Evolutionary conservation across 495 filamentous ascomycete genomes (phyloP).

Genomic region (Stereocaulon alpinum): DNA sequence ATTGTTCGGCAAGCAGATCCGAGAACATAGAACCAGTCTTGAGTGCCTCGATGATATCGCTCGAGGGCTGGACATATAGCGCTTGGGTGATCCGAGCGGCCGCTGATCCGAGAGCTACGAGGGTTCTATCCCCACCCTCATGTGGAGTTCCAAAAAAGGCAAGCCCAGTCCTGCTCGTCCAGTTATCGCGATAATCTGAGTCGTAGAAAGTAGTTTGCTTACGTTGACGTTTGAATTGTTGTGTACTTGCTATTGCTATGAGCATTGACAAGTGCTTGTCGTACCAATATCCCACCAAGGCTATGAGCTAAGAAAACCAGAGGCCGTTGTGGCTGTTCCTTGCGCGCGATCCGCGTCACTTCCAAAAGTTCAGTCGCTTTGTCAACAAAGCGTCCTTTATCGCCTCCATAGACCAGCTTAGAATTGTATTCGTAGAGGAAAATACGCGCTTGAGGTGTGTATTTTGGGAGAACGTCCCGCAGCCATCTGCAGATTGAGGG

Average conservation of each 20-base stretch:
- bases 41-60: constrained; percentile 12
- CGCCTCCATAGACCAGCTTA: constrained; percentile 22
- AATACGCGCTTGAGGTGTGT: constrained; percentile 27
- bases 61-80: constrained; percentile 5
- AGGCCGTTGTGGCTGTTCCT: neutral
- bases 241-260: constrained; percentile 1
- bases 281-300: constrained; percentile 7
- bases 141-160: constrained; percentile 16
- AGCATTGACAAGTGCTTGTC: constrained; percentile 9
- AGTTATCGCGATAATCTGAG: neutral
- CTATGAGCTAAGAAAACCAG: constrained; percentile 11
- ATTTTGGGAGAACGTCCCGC: constrained; percentile 29
- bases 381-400: constrained; percentile 2
- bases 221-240: neutral
- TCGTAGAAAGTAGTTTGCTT: neutral
- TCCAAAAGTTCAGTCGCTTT: constrained; percentile 8
- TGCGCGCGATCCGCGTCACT: neutral
- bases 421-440: constrained; percentile 32
- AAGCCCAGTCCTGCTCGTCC: constrained; percentile 4
- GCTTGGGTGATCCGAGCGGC: constrained; percentile 4
- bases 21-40: constrained; percentile 14
- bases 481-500: constrained; percentile 21
- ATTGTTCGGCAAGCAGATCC: constrained; percentile 12
- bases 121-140: constrained; percentile 8
- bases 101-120: constrained; percentile 3